Base-by-base conservation (phyloP, 2,329 filamentous ascomycete genomes). In the Harringtonia aguacate region DNA sequence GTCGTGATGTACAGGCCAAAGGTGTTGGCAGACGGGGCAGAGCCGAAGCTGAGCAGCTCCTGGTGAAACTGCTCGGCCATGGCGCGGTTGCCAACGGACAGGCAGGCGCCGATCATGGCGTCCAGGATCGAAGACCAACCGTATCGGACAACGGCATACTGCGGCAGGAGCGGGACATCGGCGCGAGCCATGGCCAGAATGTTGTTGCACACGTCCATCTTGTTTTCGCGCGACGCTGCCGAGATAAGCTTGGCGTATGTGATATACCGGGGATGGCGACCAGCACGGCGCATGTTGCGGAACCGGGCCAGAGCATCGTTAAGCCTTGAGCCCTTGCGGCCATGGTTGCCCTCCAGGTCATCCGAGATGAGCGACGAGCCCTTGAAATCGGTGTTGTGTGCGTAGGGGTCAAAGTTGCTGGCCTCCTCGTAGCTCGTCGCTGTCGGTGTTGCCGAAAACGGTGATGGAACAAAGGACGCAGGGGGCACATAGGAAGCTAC, bases 1-100 rank as follows among this genome's bases (percentile, higher is more conserved):
- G 90, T 97, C n/a, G 94, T 97, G 65, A 98, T 98, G 73, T 97
- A 98, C 17, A 98, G 77, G 47, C 92, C 92, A 55, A 94, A 98
- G 1, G 92, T 98, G 70, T 98, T 98, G 36, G 92, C 92, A 3
- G 90, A 94, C 15, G 92, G 92, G 10, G 89, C 83, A 48, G 85
- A 81, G 39, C 90, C 90, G 71, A 97, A 92, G 48, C 87, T 81
- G 39, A 94, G 72, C 53, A 98, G 73, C 61, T 98, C 87, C 62
- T 92, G 83, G 60, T 97, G 92, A 63, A 84, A 95, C 55, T 87
- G 81, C 60, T 84, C 81, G 48, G 92, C 92, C 48, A 86, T 69
- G 46, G 76, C 74, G 45, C 90, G 86, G 59, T 90, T 83, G 49
- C 88, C 86, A 38, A 86, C 73, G 35, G 79, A 87, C 45, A 98